phyloP scores from a whole-genome alignment of 345 rosid species.

The Corchorus capsularis region DNA sequence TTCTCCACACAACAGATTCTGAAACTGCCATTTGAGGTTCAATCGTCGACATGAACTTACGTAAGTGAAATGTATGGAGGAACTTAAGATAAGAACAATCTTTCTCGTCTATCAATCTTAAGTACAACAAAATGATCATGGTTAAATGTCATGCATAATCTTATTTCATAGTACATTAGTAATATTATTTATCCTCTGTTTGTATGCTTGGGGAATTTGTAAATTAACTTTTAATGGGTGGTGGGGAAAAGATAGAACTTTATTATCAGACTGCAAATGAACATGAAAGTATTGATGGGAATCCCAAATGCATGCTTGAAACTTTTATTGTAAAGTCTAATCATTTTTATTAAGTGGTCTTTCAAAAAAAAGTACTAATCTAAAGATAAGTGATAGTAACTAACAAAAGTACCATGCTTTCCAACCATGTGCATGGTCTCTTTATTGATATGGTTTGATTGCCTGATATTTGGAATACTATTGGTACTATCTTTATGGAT shows the following conservation, averaged over 20 bases:
- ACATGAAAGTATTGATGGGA: neutral
- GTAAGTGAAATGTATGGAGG: neutral
- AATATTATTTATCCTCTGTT: neutral
- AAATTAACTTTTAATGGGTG: neutral
- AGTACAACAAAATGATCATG: neutral
- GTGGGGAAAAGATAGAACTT: neutral
- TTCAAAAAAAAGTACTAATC: neutral
- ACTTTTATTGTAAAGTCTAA: neutral
- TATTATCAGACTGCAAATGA: neutral
- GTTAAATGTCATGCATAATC: too few species aligned
- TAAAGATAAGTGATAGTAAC: neutral
- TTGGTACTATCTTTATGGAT: neutral
- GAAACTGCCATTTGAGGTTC: neutral
- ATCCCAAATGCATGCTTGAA: neutral
- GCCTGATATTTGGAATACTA: neutral
- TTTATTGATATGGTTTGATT: neutral
- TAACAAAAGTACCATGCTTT: neutral
- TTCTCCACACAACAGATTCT: too few species aligned
- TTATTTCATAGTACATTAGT: too few species aligned
- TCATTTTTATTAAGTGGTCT: neutral
- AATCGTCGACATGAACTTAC: too few species aligned
- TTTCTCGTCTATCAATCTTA: too few species aligned
- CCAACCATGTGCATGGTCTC: neutral
- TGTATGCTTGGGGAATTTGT: neutral
- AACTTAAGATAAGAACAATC: slow-evolving; percentile 11